Evolutionary conservation across 78 protist species (phyloP).

Genomic region (Dictyostelium capitatum): DNA sequence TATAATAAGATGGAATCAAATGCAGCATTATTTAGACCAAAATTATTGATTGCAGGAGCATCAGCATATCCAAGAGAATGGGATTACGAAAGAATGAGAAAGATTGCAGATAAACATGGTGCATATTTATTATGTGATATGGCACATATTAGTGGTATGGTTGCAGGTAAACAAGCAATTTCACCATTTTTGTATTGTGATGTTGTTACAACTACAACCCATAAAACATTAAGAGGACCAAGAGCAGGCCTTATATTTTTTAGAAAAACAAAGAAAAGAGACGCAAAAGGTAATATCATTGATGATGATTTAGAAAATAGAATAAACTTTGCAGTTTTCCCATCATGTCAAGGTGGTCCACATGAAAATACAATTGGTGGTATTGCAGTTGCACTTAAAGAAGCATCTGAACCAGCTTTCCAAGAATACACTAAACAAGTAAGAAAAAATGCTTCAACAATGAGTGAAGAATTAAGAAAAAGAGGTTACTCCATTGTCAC

Average conservation of each 20-base stretch:
- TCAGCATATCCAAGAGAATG: conserved; percentile 98
- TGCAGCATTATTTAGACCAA: conserved; percentile 97
- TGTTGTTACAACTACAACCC: conserved; percentile 99
- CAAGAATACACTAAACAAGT: conserved; percentile 91
- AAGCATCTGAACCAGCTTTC: conserved; percentile 94
- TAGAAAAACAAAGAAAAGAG: conserved; percentile 89
- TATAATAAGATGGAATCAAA: conserved; percentile 94
- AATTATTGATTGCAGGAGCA: conserved; percentile 98
- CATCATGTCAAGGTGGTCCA: conserved; percentile 99
- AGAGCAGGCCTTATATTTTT: conserved; percentile 99
- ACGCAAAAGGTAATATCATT: conserved; percentile 65
- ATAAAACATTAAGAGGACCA: conserved; percentile 99
- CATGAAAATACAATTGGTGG: conserved; percentile 99
- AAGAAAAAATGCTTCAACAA: conserved; percentile 86
- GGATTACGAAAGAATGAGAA: conserved; percentile 96
- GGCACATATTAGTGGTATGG: conserved; percentile 99
- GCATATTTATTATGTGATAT: conserved; percentile 97
- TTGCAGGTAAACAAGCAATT: conserved; percentile 91
- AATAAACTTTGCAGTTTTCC: conserved; percentile 98
- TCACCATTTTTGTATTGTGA: conserved; percentile 96
- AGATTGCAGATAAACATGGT: conserved; percentile 94
- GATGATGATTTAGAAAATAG: conserved; percentile 83
- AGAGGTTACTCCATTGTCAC: conserved; percentile 95
- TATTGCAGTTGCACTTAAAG: conserved; percentile 94
- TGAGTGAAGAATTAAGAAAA: conserved; percentile 88